Conservation (phyloP, 2,329 filamentous ascomycete species). For the Exophiala sideris region DNA sequence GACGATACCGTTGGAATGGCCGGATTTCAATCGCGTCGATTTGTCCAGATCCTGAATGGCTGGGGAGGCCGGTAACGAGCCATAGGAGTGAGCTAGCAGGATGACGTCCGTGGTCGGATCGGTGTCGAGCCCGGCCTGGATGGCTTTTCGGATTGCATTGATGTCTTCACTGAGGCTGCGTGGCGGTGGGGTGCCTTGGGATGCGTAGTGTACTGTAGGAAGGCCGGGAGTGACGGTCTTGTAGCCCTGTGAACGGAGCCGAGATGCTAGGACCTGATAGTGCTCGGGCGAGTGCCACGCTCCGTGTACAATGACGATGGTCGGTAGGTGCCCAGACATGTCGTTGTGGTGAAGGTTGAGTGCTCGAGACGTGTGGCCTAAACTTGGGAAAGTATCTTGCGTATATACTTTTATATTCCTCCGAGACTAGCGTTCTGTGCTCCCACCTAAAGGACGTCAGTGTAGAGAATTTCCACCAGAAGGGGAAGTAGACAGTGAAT, state of each 20-base stretch:
- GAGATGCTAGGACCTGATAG: too few relatives aligned
- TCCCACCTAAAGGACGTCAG: too few relatives aligned
- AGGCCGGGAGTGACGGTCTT: background rate
- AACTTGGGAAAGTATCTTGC: too few relatives aligned
- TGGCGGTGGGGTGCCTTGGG: conserved; percentile 28
- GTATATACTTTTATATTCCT: too few relatives aligned
- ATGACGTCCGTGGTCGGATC: conserved; percentile 3
- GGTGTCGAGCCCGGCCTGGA: background rate
- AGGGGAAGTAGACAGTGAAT: too few relatives aligned
- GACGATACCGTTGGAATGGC: conserved; percentile 23
- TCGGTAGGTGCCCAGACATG: too few relatives aligned
- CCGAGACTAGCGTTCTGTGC: too few relatives aligned
- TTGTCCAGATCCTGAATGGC: conserved; percentile 17
- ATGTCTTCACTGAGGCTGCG: conserved; percentile 24
- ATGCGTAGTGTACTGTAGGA: conserved; percentile 7
- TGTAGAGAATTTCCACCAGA: too few relatives aligned
- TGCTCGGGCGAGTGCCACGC: too few relatives aligned
- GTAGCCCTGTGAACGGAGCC: conserved; percentile 34
- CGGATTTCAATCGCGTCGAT: conserved; percentile 5
- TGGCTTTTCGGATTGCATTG: background rate
- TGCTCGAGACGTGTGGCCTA: too few relatives aligned
- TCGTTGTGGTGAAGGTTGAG: too few relatives aligned
- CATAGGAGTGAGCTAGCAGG: conserved; percentile 9
- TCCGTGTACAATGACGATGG: too few relatives aligned
- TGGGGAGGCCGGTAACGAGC: conserved; percentile 13